Base-by-base conservation (phyloP, 2,329 filamentous ascomycete genomes). In the Chrysoporthe puriensis region DNA sequence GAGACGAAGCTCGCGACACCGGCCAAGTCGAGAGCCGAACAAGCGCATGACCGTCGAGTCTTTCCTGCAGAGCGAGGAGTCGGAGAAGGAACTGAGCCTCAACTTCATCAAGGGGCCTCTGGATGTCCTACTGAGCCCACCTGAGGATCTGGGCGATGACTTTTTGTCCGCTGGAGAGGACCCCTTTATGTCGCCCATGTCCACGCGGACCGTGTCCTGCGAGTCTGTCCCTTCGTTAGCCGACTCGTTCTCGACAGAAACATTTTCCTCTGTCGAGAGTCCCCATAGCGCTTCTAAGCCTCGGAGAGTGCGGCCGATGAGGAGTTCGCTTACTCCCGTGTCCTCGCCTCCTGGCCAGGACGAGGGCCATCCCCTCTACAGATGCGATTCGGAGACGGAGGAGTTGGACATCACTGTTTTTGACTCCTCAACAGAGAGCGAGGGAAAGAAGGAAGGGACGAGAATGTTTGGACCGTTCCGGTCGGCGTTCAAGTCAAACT, bases 401-500 rank as follows among this genome's bases (percentile, higher is more conserved):
- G 76, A 80, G 42, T 72, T 87, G 34, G 83, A 85, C 67, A 82
- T 86, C 57, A 74, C 80, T n/a, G 82, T 82, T 1, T 81, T 86
- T 46, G 77, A 71, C 46, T 11, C 58, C n/a, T 70, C 71, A 57
- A 64, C 59, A 7, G 75, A 78, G 66, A 66, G 76, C 69, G 76
- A 77, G 60, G 77, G 76, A 8, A 69, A 69, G 59, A 69, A 65
- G 36, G 68, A 62, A 13, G 65, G 63, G 16, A 59, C 46, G 57
- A 76, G 77, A 34, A 68, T 75, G 52, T 75, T 85, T 69, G 82
- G 79, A 62, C 85, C 86, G 2, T 78, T 88, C 46, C 81, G 82
- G 67, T 83, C 83, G 46, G 88, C 84, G 7, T 91, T 91, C 79
- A 90, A 90, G 76, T 91, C 88, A 3, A 91, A 91, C 73, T 76